Base-by-base conservation (phyloP, 2,329 filamentous ascomycete species). In the Chaetomiaceae sp. region DNA sequence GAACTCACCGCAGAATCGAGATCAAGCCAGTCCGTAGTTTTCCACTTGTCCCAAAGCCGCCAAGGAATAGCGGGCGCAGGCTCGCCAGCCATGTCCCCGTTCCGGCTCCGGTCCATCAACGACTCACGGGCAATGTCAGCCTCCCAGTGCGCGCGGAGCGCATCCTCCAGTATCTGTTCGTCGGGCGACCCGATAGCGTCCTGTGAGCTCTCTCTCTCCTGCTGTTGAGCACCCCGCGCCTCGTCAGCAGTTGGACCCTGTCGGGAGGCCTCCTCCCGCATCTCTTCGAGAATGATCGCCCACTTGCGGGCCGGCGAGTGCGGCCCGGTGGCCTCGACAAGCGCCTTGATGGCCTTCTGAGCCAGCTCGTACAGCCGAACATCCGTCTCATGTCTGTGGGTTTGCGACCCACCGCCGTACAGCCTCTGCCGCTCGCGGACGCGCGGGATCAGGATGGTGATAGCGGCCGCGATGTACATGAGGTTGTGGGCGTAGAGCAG, bases 1-100 rank as follows among this genome's bases (percentile, higher is more conserved):
- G 6, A n/a, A 55, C 59, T 43, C 51, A 61, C 60, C 15, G 61
- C 59, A 22, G 61, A 50, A 43, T 62, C 59, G 9, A 62, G 39
- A 47, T 61, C 55, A 34, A 59, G 36, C 62, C 62, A 63, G 22
- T 62, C 61, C 2, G 47, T 54, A 6, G 53, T 51, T 22, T 45
- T 56, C 61, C 59, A 63, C 31, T 48, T 54, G 31, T 59, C 58
- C 56, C 56, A 59, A 6, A 58, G 47, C 19, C 52, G 47, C 7
- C 42, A 29, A 3, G 40, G 23, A 17, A 54, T 29, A 3, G 33
- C 17, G 20, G 38, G 46, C 0, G 36, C 6, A 9, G 46, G 25
- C 12, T 14, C 29, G 14, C 22, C 6, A 17, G 27, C 15, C 5
- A 25, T 17, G 3, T 33, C 25, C n/a, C 38, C 37, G 12, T 23